Conservation (phyloP, 345 rosid species). For the Populus euphratica region DNA sequence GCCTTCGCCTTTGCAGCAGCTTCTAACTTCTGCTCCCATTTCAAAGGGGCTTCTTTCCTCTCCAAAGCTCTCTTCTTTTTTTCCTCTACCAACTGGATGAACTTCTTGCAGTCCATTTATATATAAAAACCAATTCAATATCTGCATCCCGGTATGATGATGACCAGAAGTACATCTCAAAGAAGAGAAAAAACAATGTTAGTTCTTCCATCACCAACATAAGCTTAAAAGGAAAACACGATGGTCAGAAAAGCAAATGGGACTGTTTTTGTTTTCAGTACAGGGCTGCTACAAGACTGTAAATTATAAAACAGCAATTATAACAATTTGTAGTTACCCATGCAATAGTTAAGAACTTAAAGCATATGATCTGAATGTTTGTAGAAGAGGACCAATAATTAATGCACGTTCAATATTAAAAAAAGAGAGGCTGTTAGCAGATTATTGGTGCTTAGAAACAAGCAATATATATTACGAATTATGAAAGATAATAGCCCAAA, state of each 20-base stretch:
- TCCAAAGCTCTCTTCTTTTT: conserved; percentile 74
- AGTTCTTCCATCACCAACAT: conserved; percentile 38
- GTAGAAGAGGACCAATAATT: neutral
- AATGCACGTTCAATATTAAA: neutral
- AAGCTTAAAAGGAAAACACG: neutral
- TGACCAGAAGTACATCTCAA: conserved; percentile 89
- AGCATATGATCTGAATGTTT: neutral
- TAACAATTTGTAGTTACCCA: neutral
- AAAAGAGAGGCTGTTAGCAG: neutral
- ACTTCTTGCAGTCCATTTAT: conserved; percentile 92
- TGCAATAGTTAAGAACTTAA: neutral
- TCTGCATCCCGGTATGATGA: conserved; percentile 88
- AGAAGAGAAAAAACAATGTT: conserved; percentile 91
- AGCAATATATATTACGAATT: neutral
- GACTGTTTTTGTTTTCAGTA: neutral
- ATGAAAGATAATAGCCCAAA: neutral
- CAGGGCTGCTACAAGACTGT: neutral
- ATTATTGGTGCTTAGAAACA: neutral
- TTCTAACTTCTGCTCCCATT: conserved; percentile 97
- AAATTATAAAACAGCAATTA: neutral
- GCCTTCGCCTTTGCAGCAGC: conserved; percentile 75
- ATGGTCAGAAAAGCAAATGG: neutral
- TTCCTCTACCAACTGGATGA: conserved; percentile 94
- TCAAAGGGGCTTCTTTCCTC: conserved; percentile 80
- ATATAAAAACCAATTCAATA: conserved; percentile 51